These are phyloP conservation scores for Adansonia rubrostipa DNA, from an alignment of 441 rosid genomes.

Conservation along the genomic window DNA sequence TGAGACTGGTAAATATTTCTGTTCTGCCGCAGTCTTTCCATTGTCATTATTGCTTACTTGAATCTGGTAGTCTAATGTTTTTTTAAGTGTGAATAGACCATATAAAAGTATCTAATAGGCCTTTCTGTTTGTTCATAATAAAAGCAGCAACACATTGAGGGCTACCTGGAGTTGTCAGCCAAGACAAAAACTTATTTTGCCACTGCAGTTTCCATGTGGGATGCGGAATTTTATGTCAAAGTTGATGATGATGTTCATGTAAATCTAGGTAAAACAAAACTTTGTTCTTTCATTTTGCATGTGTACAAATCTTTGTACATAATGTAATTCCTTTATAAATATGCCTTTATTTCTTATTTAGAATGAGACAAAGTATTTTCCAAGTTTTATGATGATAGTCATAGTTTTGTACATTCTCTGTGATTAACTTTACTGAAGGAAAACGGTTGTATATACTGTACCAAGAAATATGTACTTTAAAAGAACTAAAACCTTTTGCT, in stretches of 20 bases:
- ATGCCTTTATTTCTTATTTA: not conserved
- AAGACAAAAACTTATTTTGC: constrained; percentile 79
- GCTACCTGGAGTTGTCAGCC: constrained; percentile 79
- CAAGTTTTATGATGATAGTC: not conserved
- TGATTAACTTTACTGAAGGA: not conserved
- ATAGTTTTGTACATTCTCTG: not conserved
- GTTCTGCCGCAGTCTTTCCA: not conserved
- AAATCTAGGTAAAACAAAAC: constrained; percentile 61
- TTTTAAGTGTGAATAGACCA: not conserved
- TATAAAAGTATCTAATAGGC: not conserved
- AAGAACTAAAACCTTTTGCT: not conserved
- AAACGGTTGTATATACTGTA: not conserved
- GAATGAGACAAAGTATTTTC: not conserved
- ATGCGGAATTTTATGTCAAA: constrained; percentile 86
- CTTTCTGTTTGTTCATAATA: constrained; percentile 15
- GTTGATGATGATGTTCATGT: constrained; percentile 97
- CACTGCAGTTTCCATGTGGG: constrained; percentile 80
- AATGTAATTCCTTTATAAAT: not conserved
- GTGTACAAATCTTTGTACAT: not conserved
- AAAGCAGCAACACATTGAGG: constrained; percentile 79
- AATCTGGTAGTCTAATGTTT: constrained; percentile 6
- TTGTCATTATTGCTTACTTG: not conserved
- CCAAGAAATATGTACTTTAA: not conserved
- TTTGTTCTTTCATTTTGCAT: constrained; percentile 4
- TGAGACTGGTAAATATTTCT: constrained; percentile 68